Conservation (phyloP, 495 filamentous ascomycete genomes). For the Penicillium subrubescens region DNA sequence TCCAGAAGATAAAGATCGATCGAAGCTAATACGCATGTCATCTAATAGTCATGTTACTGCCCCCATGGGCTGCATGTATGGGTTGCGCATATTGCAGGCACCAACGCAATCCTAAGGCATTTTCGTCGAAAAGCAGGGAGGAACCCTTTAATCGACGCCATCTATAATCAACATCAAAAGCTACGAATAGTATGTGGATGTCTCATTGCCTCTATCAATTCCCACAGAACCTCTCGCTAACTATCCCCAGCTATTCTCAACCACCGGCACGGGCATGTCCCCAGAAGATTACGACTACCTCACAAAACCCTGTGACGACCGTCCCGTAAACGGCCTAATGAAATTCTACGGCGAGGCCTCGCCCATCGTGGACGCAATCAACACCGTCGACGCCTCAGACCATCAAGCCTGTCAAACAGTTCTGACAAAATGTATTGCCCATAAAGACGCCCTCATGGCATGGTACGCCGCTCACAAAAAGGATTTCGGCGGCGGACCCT, state of each 20-base stretch:
- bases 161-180: conserved; percentile 11
- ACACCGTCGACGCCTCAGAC: not conserved
- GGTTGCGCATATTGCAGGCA: conserved; percentile 9
- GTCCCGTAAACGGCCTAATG: not conserved
- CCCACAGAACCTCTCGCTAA: not conserved
- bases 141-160: conserved; percentile 8
- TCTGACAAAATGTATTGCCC: conserved; percentile 4
- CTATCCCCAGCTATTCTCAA: conserved; percentile 4
- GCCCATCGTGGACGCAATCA: not conserved
- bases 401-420: not conserved
- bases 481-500: not conserved
- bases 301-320: not conserved
- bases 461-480: conserved; percentile 7
- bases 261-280: conserved; percentile 1
- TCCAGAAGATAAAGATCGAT: not conserved
- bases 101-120: conserved; percentile 11
- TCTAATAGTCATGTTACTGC: conserved; percentile 4
- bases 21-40: not conserved
- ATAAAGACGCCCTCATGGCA: not conserved
- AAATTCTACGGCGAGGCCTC: not conserved
- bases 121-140: conserved; percentile 1
- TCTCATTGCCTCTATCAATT: not conserved
- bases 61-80: conserved; percentile 6
- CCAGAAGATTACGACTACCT: conserved; percentile 12
- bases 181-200: conserved; percentile 2